Base-by-base conservation (phyloP, 306 rosid species). In the Trichosanthes truncata region DNA sequence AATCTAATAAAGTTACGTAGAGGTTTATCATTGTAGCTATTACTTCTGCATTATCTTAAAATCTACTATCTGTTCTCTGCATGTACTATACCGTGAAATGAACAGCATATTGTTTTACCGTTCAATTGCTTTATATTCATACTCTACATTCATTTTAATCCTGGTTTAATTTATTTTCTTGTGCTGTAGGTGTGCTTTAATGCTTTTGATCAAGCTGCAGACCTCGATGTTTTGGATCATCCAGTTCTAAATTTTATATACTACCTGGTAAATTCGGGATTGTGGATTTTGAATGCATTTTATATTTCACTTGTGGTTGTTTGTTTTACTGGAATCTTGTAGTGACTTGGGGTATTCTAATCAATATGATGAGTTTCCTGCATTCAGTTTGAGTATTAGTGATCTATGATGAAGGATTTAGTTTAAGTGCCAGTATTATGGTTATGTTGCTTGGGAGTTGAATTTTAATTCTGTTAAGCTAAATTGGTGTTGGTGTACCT, bases 211-310 rank as follows among this genome's bases (percentile, higher is more conserved):
- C 46, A 83, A 57, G 91, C 89, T 60, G 99, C 97, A 3, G 77
- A 95, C 86, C 97, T 95, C 76, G 99, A 95, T 82, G 94, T 95
- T 79, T 82, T 95, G 91, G 86, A 88, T 89, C 99, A 93, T 87
- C 97, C 99, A 48, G 73, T 93, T 84, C 97, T 93, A 74, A 95
- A 95, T 84, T 86, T 95, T 4, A 82, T 90, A 71, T 95, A 92
- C 81, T 95, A 91, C 84, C 74, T 93, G 89, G 69, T 60, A 73
- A 73, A 14, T 48, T 7, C 6, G 41, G 77, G 59, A 43, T 45
- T 23, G 21, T 23, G 21, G 76, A 12, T 45, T 26, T 71, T 23
- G 9, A 35, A 75, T 76, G 67, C 21, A 52, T 55, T 7, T 76
- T 21, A 8, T 71, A 71, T 41, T 41, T 71, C 76, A 45, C 41